Percentiles rank a stretch among this genome's conserved stretches.
Conservation (phyloP, 2,329 filamentous ascomycete genomes). For the Lojkania enalia region DNA sequence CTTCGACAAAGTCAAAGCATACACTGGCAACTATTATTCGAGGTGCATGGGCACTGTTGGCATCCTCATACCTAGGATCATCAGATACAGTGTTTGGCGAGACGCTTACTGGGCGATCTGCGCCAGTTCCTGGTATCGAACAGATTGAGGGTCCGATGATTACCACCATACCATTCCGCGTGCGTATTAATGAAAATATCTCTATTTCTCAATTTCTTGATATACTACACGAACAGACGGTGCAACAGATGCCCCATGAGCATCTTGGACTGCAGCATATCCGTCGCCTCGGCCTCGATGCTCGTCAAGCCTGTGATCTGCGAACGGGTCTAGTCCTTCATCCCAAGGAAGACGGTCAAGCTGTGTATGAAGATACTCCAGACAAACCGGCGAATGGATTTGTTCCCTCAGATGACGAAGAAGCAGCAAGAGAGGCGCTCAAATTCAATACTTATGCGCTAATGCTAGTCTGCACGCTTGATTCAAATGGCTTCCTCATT, state of each 20-base stretch:
- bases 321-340: constrained; percentile 44
- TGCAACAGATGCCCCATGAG: constrained; percentile 65
- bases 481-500: constrained; percentile 58
- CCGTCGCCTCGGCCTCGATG: constrained; percentile 46
- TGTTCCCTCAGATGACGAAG: constrained; percentile 59
- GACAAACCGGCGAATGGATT: constrained; percentile 54
- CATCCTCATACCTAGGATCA: constrained; percentile 59
- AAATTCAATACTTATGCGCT: constrained; percentile 63
- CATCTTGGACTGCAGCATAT: constrained; percentile 66
- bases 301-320: constrained; percentile 40
- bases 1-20: constrained; percentile 44
- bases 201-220: constrained; percentile 58
- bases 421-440: constrained; percentile 63
- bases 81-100: constrained; percentile 62
- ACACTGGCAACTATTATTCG: constrained; percentile 57
- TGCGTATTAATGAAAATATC: constrained; percentile 49
- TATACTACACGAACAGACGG: constrained; percentile 59
- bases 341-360: constrained; percentile 34
- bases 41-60: constrained; percentile 63
- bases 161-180: constrained; percentile 61
- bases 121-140: constrained; percentile 51
- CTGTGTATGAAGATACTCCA: constrained; percentile 17
- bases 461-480: constrained; percentile 66
- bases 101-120: constrained; percentile 61
- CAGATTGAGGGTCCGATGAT: constrained; percentile 65